phyloP scores from a whole-genome alignment of 140 eudicot genomes.

The Oenanthe javanica region DNA sequence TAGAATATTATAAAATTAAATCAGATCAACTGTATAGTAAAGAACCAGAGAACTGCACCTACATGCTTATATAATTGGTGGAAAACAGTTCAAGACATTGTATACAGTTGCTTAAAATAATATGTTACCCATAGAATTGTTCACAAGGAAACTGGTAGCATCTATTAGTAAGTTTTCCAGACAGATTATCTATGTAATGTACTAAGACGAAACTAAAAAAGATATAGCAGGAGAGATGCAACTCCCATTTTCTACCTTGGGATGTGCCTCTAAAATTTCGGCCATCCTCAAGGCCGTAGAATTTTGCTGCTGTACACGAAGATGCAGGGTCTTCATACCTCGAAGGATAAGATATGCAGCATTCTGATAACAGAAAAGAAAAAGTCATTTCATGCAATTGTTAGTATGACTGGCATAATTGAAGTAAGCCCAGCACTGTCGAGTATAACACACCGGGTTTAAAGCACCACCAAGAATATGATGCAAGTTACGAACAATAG shows the following conservation, averaged over 20 bases:
- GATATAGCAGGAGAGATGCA: background rate
- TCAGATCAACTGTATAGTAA: background rate
- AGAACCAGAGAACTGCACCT: background rate
- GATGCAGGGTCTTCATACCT: conserved; percentile 94
- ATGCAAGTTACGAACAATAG: conserved; percentile 74
- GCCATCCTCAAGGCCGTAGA: conserved; percentile 94
- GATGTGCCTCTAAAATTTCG: conserved; percentile 98
- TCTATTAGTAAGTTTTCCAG: background rate
- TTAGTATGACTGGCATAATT: background rate
- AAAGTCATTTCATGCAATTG: background rate
- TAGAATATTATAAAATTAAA: background rate
- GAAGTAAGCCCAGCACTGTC: background rate
- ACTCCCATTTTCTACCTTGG: conserved; percentile 44
- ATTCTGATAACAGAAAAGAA: conserved; percentile 38
- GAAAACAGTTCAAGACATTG: background rate
- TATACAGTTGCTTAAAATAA: background rate
- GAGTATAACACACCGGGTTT: conserved; percentile 62
- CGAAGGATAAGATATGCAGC: conserved; percentile 84
- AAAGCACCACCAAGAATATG: conserved; percentile 90
- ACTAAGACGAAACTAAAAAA: background rate
- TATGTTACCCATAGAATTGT: background rate
- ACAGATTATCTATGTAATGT: background rate
- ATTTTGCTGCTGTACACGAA: conserved; percentile 97
- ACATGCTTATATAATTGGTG: background rate
- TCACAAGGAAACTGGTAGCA: background rate